These are phyloP conservation scores for Rubia yunnanensis DNA, from an alignment of 257 asterid species.

Conservation along the genomic window DNA sequence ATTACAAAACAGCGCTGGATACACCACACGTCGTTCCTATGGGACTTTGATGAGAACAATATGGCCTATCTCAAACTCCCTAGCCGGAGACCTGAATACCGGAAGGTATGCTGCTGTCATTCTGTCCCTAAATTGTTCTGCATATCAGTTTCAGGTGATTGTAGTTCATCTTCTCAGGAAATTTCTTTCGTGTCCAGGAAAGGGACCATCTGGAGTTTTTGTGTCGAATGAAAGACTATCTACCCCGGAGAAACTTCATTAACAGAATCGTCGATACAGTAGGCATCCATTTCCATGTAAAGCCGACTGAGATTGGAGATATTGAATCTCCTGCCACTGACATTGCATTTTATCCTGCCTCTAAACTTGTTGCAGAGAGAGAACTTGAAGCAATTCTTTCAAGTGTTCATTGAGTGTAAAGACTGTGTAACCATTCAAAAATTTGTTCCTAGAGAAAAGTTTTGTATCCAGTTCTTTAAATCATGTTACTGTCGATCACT, in stretches of 20 bases:
- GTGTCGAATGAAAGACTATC: conserved; percentile 75
- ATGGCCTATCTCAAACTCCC: conserved; percentile 80
- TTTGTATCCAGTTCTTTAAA: no score
- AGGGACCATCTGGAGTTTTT: conserved; percentile 70
- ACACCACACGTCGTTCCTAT: conserved; percentile 84
- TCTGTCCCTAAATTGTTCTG: neutral
- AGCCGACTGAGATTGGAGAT: conserved; percentile 25
- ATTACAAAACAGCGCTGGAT: conserved; percentile 79
- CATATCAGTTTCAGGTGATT: neutral
- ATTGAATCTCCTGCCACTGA: conserved; percentile 13
- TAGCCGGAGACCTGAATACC: conserved; percentile 61
- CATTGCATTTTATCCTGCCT: conserved; percentile 41
- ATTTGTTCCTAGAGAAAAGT: no score
- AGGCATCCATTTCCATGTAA: conserved; percentile 36
- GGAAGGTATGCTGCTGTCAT: conserved; percentile 41
- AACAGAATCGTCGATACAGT: conserved; percentile 42
- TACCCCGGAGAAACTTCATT: conserved; percentile 46
- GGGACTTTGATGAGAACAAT: conserved; percentile 70
- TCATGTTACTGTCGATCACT: no score
- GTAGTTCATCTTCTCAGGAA: neutral
- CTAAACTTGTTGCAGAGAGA: conserved; percentile 37
- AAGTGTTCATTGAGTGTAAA: no score
- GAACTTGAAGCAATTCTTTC: conserved; percentile 38
- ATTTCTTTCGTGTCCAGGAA: conserved; percentile 33
- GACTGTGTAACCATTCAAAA: no score